Percentiles rank a stretch among this genome's conserved stretches.
These are phyloP conservation scores for Podaxis rugospora DNA, from an alignment of 768 basidiomycete genomes.

Conservation along the genomic window DNA sequence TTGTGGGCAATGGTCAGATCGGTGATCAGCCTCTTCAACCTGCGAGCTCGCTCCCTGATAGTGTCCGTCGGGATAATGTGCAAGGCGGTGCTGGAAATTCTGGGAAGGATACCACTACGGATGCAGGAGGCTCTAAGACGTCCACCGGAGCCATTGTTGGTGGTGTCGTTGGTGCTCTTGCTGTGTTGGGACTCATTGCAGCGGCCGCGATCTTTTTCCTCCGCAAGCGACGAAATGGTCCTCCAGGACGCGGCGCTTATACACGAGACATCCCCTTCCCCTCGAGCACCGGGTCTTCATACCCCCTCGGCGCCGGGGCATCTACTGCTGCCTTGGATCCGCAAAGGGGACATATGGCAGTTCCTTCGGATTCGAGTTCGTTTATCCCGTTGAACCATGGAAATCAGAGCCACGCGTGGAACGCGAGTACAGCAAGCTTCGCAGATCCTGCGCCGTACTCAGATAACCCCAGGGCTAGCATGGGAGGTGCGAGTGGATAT, in stretches of 20 bases:
- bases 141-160: conserved; percentile 45
- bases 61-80: conserved; percentile 38
- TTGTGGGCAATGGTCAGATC: conserved; percentile 76
- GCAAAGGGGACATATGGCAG: conserved; percentile 2
- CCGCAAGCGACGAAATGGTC: conserved; percentile 6
- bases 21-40: conserved; percentile 56
- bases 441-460: conserved; percentile 20
- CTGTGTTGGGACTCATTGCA: conserved; percentile 43
- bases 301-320: conserved; percentile 10
- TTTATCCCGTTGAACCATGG: conserved; percentile 70
- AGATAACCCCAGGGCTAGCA: conserved; percentile 19
- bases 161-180: conserved; percentile 48
- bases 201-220: conserved; percentile 14
- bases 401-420: conserved; percentile 54
- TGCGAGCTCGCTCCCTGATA: conserved; percentile 45
- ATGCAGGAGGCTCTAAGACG: conserved; percentile 18
- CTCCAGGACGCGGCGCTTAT: conserved; percentile 1
- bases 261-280: conserved; percentile 11
- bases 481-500: conserved; percentile 9
- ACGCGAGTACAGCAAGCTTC: conserved; percentile 47
- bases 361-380: conserved; percentile 55
- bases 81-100: conserved; percentile 27
- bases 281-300: conserved; percentile 21
- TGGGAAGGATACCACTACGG: conserved; percentile 9
- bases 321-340: conserved; percentile 16